A percentile compares a stretch with the other conserved stretches of the same genome.
These are phyloP conservation scores for Medicago arabica DNA, from an alignment of 306 rosid species.

Conservation along the genomic window DNA sequence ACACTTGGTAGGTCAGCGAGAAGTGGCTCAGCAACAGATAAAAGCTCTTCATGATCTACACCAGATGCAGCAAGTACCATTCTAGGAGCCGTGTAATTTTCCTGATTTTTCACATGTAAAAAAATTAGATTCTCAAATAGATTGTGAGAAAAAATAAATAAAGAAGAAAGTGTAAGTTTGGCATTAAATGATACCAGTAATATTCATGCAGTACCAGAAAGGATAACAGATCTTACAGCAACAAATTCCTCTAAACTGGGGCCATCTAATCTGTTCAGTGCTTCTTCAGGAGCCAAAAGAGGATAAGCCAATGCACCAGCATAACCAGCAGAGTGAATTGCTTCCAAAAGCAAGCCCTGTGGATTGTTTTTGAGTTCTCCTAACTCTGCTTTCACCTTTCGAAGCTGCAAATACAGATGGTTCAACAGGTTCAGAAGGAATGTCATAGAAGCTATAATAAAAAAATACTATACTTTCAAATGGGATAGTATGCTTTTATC, in stretches of 20 bases:
- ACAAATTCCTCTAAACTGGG: slow-evolving; percentile 75
- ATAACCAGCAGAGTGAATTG: slow-evolving; percentile 92
- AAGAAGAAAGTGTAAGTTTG: neutral
- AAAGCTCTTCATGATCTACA: slow-evolving; percentile 84
- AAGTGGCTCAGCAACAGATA: slow-evolving; percentile 88
- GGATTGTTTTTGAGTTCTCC: slow-evolving; percentile 84
- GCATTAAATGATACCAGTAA: slow-evolving; percentile 33
- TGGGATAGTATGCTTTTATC: slow-evolving; percentile 13
- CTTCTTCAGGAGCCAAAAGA: slow-evolving; percentile 84
- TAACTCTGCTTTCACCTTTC: slow-evolving; percentile 80
- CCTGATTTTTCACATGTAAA: slow-evolving; percentile 59
- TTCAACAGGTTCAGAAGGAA: slow-evolving; percentile 42
- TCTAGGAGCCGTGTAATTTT: slow-evolving; percentile 93
- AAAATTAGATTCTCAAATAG: slow-evolving; percentile 39
- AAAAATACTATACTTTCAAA: slow-evolving; percentile 30
- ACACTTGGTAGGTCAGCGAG: slow-evolving; percentile 79
- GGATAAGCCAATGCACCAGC: slow-evolving; percentile 93
- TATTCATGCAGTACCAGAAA: slow-evolving; percentile 37
- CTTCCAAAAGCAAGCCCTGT: slow-evolving; percentile 93
- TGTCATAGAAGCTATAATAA: slow-evolving; percentile 7
- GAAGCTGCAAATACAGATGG: slow-evolving; percentile 60
- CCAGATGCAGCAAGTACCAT: slow-evolving; percentile 97
- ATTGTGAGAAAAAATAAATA: neutral
- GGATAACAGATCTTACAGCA: slow-evolving; percentile 67
- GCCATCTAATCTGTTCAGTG: slow-evolving; percentile 72